Conservation (phyloP, 2,329 filamentous ascomycete genomes). For the Knoxdaviesia proteae region DNA sequence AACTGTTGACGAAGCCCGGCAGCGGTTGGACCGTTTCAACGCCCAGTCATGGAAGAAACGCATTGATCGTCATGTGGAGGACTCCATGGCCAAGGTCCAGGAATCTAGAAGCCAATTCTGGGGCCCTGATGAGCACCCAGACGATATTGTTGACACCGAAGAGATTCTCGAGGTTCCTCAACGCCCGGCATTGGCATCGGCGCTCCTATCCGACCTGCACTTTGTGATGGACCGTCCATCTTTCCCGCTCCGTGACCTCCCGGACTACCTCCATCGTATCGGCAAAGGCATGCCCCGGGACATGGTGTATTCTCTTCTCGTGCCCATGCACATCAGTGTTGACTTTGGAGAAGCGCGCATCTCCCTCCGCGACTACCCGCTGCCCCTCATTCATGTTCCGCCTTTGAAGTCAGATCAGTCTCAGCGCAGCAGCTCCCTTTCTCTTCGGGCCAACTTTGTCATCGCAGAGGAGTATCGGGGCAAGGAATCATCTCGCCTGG, state of each 20-base stretch:
- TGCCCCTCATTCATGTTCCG: conserved; percentile 81
- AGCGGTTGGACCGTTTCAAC: conserved; percentile 59
- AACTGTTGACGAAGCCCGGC: conserved; percentile 54
- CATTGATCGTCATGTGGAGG: conserved; percentile 55
- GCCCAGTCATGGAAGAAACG: conserved; percentile 80
- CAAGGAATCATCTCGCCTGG: conserved; percentile 55
- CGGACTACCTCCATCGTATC: conserved; percentile 66
- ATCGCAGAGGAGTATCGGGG: conserved; percentile 85
- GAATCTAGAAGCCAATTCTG: conserved; percentile 65
- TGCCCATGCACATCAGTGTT: conserved; percentile 77
- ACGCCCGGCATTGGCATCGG: conserved; percentile 63
- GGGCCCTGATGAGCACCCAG: conserved; percentile 60
- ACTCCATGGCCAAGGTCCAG: conserved; percentile 52
- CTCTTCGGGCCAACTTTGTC: conserved; percentile 77
- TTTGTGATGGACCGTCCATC: conserved; percentile 80
- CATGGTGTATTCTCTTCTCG: conserved; percentile 72
- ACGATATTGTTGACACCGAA: conserved; percentile 66
- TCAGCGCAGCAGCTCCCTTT: conserved; percentile 58
- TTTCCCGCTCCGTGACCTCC: conserved; percentile 63
- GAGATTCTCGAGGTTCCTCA: conserved; percentile 70
- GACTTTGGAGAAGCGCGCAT: conserved; percentile 78
- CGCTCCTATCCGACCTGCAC: conserved; percentile 66
- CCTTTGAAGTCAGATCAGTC: conserved; percentile 62
- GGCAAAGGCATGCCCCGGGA: conserved; percentile 93
- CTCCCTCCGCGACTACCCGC: conserved; percentile 78